phyloP scores from a whole-genome alignment of 2,329 filamentous ascomycete species.

The Trichoderma endophyticum region DNA sequence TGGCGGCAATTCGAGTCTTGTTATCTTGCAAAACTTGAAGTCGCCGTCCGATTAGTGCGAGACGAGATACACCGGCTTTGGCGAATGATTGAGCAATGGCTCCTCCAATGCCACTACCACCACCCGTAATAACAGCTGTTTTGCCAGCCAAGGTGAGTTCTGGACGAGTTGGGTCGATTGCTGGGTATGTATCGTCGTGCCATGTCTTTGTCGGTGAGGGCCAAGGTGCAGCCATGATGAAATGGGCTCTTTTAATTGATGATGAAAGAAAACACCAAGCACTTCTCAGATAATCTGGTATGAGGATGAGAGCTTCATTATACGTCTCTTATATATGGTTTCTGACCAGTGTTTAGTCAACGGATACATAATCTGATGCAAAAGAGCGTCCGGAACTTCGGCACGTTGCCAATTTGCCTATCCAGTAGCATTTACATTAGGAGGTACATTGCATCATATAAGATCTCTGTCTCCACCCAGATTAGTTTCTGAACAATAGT shows the following conservation, averaged over 20 bases:
- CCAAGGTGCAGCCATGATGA: neutral
- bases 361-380: neutral
- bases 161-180: neutral
- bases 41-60: neutral
- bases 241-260: neutral
- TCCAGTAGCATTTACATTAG: neutral
- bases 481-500: neutral
- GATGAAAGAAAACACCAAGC: neutral
- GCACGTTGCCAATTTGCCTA: neutral
- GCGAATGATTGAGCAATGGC: slow-evolving; percentile 1
- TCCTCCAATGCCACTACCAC: neutral
- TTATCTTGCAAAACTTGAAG: neutral
- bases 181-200: neutral
- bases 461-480: neutral
- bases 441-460: neutral
- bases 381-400: neutral
- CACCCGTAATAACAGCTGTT: neutral
- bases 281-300: neutral
- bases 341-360: neutral
- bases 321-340: neutral
- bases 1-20: neutral
- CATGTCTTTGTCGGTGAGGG: neutral
- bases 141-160: neutral
- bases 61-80: neutral
- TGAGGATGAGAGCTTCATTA: neutral